These are phyloP conservation scores for Suillus subalutaceus DNA, from an alignment of 768 basidiomycete species.

Conservation along the genomic window DNA sequence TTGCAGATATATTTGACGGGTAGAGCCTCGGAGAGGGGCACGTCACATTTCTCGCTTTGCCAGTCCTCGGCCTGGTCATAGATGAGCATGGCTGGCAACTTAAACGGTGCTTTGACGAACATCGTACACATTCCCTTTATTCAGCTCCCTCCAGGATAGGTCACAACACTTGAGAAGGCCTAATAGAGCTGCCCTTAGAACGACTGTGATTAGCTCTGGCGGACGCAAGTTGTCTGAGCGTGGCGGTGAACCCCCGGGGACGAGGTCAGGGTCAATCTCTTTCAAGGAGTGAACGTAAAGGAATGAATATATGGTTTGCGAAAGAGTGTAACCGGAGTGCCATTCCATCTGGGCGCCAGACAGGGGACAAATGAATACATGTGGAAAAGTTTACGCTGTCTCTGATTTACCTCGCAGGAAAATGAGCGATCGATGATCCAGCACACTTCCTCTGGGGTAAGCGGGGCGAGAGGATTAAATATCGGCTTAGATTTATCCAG, in stretches of 20 bases:
- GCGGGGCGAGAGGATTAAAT: constrained; percentile 65
- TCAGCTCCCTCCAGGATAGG: constrained; percentile 78
- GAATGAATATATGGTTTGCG: constrained; percentile 83
- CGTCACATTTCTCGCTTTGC: constrained; percentile 87
- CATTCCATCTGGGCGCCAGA: constrained; percentile 70
- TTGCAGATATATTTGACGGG: constrained; percentile 54
- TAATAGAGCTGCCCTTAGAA: constrained; percentile 67
- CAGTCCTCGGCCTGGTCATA: constrained; percentile 75
- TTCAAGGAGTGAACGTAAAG: constrained; percentile 69
- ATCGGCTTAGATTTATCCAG: constrained; percentile 44
- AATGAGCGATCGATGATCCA: constrained; percentile 84
- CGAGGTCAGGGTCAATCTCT: constrained; percentile 60
- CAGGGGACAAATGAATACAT: constrained; percentile 19
- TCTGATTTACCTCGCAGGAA: constrained; percentile 70
- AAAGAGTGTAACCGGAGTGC: constrained; percentile 83
- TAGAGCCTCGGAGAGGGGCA: constrained; percentile 69
- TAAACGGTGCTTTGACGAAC: constrained; percentile 47
- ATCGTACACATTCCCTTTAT: constrained; percentile 75
- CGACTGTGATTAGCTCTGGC: constrained; percentile 62
- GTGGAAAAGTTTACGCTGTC: constrained; percentile 13
- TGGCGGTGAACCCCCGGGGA: constrained; percentile 28
- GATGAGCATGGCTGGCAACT: constrained; percentile 17
- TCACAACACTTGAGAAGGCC: constrained; percentile 83
- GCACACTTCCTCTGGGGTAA: constrained; percentile 81
- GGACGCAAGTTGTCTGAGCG: constrained; percentile 51